Evolutionary conservation across 257 asterid genomes (phyloP).

Genomic region (Primulina eburnea): DNA sequence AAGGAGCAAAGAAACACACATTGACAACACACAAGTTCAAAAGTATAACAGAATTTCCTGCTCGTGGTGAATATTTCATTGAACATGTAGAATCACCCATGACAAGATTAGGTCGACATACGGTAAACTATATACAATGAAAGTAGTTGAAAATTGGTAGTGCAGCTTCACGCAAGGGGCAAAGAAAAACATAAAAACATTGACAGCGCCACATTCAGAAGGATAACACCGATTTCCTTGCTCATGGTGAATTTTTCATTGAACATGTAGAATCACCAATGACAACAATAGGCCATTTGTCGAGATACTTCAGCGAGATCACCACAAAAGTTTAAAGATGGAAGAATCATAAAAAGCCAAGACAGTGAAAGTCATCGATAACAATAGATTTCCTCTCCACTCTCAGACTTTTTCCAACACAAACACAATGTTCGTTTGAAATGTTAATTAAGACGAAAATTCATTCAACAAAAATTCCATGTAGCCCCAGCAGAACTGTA

Average conservation of each 20-base stretch:
- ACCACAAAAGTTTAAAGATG: background rate
- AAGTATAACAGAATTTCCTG: background rate
- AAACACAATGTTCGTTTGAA: background rate
- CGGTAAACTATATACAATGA: background rate
- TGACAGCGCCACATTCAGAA: background rate
- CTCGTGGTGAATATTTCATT: background rate
- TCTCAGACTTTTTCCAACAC: background rate
- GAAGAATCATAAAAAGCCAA: background rate
- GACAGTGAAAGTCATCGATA: background rate
- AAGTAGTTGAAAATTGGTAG: background rate
- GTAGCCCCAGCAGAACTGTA: background rate
- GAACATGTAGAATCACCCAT: background rate
- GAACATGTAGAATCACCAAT: background rate
- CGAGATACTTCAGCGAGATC: background rate
- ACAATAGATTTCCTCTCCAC: background rate
- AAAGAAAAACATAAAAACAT: background rate
- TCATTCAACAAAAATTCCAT: background rate
- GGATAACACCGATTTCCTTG: background rate
- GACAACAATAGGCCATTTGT: background rate
- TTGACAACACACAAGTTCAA: background rate
- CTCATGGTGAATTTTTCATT: background rate
- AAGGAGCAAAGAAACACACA: background rate
- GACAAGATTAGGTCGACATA: background rate
- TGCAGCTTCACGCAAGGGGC: background rate
- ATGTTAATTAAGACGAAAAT: too few species aligned